Evolutionary conservation across 1,284 basidiomycete species (phyloP).

Genomic region (Gomphus sp.): DNA sequence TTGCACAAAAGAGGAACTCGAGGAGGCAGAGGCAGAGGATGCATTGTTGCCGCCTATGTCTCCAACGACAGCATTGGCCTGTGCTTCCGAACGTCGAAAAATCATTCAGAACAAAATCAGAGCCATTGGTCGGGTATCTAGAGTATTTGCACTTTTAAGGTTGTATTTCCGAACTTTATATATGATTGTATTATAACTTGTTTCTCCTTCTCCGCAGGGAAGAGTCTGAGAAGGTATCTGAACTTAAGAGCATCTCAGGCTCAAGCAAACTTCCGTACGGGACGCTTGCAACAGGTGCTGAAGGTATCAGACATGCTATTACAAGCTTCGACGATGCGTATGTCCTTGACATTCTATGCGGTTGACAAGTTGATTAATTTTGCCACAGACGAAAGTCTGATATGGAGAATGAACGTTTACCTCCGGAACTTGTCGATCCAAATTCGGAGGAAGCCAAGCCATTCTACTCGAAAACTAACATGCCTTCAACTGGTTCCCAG

Average conservation of each 20-base stretch:
- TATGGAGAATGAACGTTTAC: constrained; percentile 97
- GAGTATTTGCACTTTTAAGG: constrained; percentile 94
- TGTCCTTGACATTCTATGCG: constrained; percentile 25
- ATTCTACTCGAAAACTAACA: constrained; percentile 7
- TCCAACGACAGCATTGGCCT: constrained; percentile 2
- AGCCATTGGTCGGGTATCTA: constrained; percentile 92
- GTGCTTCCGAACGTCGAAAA: constrained; percentile 63
- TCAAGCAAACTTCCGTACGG: constrained; percentile 79
- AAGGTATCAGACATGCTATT: constrained; percentile 95
- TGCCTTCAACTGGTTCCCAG: not conserved
- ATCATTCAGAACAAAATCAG: constrained; percentile 98
- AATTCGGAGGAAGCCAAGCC: constrained; percentile 38
- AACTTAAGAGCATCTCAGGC: constrained; percentile 87
- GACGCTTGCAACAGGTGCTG: constrained; percentile 80
- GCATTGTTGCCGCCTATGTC: not conserved
- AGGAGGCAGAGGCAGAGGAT: constrained; percentile 49
- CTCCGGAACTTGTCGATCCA: constrained; percentile 83
- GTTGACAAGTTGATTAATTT: not conserved
- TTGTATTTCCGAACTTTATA: constrained; percentile 28
- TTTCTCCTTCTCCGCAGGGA: constrained; percentile 47
- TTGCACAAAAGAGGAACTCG: constrained; percentile 91
- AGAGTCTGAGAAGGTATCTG: constrained; percentile 96
- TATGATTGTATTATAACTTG: not conserved
- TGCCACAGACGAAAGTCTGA: constrained; percentile 80
- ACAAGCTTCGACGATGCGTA: constrained; percentile 93